Base-by-base conservation (phyloP, 192 early-diverging fungal species). In the Podila clonocystis region DNA sequence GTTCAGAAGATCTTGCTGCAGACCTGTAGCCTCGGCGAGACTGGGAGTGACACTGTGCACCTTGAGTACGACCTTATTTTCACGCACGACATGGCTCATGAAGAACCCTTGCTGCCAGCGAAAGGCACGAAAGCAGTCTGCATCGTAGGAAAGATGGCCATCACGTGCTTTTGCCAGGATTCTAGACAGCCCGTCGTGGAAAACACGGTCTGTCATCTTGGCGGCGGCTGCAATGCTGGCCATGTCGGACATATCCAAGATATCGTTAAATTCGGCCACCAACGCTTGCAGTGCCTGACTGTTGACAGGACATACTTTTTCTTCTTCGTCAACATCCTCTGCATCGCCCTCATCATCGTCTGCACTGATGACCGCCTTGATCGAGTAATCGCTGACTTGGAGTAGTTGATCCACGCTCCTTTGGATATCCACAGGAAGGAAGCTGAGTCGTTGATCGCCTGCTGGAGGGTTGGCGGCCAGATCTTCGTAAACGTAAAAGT, bases 141-240 rank as follows among this genome's bases (percentile, higher is more conserved):
- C 69, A n/a, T 72, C 75, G 17, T 78, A 78, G 4, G 69, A 77
- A n/a, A 77, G 29, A n/a, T 78, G 65, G 4, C 69, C 65, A 63
- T 78, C 75, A 48, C 75, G 75, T 26, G 63, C 75, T 19, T 58
- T 72, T 22, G 50, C 45, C 11, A 71, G 36, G 2, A 78, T 71
- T 20, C 41, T 30, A 4, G 67, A 70, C 20, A 77, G 29, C 6
- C 63, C 63, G 8, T 77, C 74, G 11, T 78, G 64, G 50, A 78
- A 72, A 49, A 61, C 75, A 22, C 75, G 75, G 22, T 78, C 45
- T 11, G 68, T 78, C 63, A 78, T 65, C 33, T 52, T 34, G 38
- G 0, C 1, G 20, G 34, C 3, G 7, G 36, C 34, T 28, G 22
- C 26, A 7, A 33, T 20, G 9, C 20, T 22, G 7, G 15, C 20